These are phyloP conservation scores for Wallacemonas rigidus DNA, from an alignment of 208 protist genomes.

Conservation along the genomic window DNA sequence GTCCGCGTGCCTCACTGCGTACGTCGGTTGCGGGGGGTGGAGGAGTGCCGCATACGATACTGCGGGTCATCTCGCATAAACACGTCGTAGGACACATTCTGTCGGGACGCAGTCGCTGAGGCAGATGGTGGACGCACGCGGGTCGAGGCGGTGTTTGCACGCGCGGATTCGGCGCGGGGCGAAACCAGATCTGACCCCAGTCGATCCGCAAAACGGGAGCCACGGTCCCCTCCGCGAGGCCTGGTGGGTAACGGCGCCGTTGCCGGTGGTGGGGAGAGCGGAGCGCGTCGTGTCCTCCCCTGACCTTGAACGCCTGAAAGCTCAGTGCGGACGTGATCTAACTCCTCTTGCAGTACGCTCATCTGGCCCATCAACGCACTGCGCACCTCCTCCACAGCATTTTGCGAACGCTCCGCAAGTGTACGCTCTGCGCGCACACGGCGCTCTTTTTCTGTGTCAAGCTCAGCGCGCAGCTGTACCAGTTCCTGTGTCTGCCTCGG, in stretches of 20 bases:
- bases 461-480: conserved; percentile 8
- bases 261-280: not conserved
- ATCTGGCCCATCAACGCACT: conserved; percentile 25
- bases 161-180: no score
- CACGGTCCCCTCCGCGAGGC: no score
- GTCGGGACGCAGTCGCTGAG: no score
- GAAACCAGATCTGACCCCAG: no score
- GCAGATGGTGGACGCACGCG: no score
- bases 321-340: conserved; percentile 9
- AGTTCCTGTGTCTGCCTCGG: conserved; percentile 7
- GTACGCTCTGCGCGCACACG: conserved; percentile 15
- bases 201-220: no score
- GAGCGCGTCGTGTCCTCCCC: not conserved
- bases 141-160: no score
- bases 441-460: conserved; percentile 2
- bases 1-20: not conserved
- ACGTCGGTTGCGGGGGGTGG: not conserved
- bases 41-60: conserved; percentile 47
- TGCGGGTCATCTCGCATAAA: conserved; percentile 74
- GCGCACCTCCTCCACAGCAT: conserved; percentile 21
- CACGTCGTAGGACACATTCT: conserved; percentile 53
- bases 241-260: not conserved
- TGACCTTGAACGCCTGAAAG: not conserved
- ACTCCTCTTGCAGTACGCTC: conserved; percentile 22
- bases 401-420: not conserved